Conservation (phyloP, 2,329 filamentous ascomycete species). For the Arthrobotrys megalospora region DNA sequence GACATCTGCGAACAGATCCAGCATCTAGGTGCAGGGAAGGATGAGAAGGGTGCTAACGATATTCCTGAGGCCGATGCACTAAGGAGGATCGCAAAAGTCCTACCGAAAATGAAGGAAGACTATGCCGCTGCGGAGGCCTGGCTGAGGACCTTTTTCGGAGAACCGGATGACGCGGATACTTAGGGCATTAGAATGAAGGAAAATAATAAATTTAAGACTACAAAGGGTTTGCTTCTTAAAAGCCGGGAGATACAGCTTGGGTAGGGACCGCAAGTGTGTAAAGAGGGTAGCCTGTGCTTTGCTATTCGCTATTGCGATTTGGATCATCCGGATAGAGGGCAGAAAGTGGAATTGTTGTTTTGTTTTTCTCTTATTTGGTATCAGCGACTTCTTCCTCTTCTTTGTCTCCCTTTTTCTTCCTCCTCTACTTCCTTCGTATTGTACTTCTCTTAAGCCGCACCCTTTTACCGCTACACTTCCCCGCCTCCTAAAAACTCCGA, state of each 20-base stretch:
- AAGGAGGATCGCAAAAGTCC: conserved; percentile 77
- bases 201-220: not conserved
- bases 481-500: not conserved
- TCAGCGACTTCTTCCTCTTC: conserved; percentile 15
- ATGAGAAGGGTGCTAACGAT: conserved; percentile 77
- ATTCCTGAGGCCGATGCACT: conserved; percentile 69
- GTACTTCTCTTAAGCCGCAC: not conserved
- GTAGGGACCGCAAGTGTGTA: not conserved
- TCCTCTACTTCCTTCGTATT: not conserved
- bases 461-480: not conserved
- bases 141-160: too few relatives aligned
- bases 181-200: not conserved
- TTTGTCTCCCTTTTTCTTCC: conserved; percentile 3
- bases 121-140: conserved; percentile 80
- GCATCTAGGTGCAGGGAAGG: conserved; percentile 86
- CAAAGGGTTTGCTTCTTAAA: not conserved
- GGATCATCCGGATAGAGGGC: conserved; percentile 14
- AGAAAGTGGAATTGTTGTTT: not conserved
- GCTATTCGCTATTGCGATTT: conserved; percentile 2
- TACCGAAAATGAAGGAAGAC: conserved; percentile 81
- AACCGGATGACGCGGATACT: too few relatives aligned
- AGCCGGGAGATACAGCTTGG: not conserved
- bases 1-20: conserved; percentile 98
- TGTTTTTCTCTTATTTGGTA: conserved; percentile 20
- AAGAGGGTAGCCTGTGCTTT: not conserved